Percentiles rank a stretch among this genome's conserved stretches.
Evolutionary conservation across 495 filamentous ascomycete genomes (phyloP).

Genomic region (Aspergillus biplanus): DNA sequence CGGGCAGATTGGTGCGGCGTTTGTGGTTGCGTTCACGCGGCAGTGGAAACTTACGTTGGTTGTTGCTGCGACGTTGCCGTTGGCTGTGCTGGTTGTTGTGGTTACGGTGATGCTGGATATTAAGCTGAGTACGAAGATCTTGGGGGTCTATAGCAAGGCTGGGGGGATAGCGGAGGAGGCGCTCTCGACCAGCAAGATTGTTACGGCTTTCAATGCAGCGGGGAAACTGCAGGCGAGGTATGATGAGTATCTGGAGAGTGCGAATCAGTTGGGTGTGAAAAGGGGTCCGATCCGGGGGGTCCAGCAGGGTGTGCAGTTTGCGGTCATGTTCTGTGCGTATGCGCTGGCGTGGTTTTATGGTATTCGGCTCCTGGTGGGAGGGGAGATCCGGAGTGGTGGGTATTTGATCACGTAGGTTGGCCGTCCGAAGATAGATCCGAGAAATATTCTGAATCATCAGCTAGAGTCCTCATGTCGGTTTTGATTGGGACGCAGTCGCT

Average conservation of each 20-base stretch:
- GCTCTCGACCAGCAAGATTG: neutral
- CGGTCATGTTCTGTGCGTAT: slow-evolving; percentile 19
- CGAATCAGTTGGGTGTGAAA: neutral
- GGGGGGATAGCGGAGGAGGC: neutral
- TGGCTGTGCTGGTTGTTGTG: neutral
- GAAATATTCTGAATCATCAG: no score
- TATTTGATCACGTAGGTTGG: neutral
- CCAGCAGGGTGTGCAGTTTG: slow-evolving; percentile 9
- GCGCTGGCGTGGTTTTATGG: slow-evolving; percentile 31
- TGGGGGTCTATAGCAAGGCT: neutral
- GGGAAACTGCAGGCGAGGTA: neutral
- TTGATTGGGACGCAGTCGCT: slow-evolving; percentile 29
- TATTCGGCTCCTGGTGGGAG: slow-evolving; percentile 66
- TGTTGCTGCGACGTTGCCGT: neutral
- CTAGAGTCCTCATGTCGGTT: slow-evolving; percentile 24
- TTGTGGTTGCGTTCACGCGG: neutral
- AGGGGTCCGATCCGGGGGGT: neutral
- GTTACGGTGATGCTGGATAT: neutral
- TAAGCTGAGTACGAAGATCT: neutral
- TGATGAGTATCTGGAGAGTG: neutral
- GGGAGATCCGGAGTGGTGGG: slow-evolving; percentile 75
- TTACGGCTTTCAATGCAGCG: neutral
- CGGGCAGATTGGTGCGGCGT: neutral
- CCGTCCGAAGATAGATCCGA: neutral
- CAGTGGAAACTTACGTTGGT: slow-evolving; percentile 2